phyloP scores from a whole-genome alignment of 2,329 filamentous ascomycete genomes.

The Ophiobolus disseminans region DNA sequence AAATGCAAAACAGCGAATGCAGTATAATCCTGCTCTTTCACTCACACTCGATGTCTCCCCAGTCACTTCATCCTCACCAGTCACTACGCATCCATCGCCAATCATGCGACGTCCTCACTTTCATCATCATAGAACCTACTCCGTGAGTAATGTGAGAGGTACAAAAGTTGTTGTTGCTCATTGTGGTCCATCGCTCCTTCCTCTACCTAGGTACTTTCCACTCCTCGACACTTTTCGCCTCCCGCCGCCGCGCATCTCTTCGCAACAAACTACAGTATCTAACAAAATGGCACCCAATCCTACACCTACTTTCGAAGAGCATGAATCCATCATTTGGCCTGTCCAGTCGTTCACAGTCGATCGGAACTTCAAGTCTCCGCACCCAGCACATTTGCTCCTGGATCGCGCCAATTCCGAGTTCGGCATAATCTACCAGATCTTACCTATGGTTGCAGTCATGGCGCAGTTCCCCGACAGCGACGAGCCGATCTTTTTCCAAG shows the following conservation, averaged over 20 bases:
- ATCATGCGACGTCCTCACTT: no score
- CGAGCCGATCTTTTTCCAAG: conserved; percentile 24
- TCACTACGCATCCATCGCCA: no score
- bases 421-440: conserved; percentile 15
- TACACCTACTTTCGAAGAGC: background rate
- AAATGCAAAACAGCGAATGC: no score
- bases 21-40: no score
- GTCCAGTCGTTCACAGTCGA: conserved; percentile 14
- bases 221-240: background rate
- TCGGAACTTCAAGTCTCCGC: conserved; percentile 11
- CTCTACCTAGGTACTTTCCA: no score
- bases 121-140: no score
- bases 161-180: no score
- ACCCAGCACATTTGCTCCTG: conserved; percentile 5
- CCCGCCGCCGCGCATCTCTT: background rate
- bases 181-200: no score
- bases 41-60: no score
- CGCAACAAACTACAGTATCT: background rate
- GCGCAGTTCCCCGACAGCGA: conserved; percentile 15
- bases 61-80: no score
- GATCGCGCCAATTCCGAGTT: conserved; percentile 27
- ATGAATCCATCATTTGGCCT: conserved; percentile 10
- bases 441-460: background rate
- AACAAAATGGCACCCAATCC: background rate
- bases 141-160: no score